Evolutionary conservation across 805 yeast genomes (phyloP).

Genomic region (Yarrowia alimentaria): DNA sequence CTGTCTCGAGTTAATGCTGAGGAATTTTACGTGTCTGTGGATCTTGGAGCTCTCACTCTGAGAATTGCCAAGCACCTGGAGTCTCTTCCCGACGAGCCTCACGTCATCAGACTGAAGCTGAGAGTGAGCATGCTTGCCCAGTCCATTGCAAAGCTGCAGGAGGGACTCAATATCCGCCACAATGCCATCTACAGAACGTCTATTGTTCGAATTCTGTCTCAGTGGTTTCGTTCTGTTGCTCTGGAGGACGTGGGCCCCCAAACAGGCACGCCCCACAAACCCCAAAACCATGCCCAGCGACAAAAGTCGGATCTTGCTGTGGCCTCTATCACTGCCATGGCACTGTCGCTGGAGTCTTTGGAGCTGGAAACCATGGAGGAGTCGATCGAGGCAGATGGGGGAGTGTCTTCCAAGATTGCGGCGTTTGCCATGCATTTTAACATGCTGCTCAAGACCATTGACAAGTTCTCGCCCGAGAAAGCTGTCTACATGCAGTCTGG

Average conservation of each 20-base stretch:
- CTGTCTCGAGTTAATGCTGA: constrained; percentile 34
- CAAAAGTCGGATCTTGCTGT: constrained; percentile 36
- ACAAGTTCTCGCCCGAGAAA: constrained; percentile 39
- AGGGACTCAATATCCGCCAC: constrained; percentile 33
- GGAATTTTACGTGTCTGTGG: constrained; percentile 33
- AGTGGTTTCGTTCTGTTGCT: constrained; percentile 33
- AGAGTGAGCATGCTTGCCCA: constrained; percentile 34
- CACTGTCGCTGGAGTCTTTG: constrained; percentile 8
- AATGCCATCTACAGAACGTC: constrained; percentile 33
- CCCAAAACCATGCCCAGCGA: constrained; percentile 8
- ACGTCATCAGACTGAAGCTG: constrained; percentile 31
- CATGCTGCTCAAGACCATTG: constrained; percentile 48
- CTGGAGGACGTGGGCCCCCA: constrained; percentile 13
- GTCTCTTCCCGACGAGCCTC: constrained; percentile 23
- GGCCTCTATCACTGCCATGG: constrained; percentile 20
- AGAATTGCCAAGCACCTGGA: constrained; percentile 32
- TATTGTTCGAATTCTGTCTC: constrained; percentile 33
- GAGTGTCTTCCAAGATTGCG: constrained; percentile 40
- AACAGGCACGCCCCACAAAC: not conserved
- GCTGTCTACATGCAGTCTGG: constrained; percentile 23
- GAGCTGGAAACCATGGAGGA: constrained; percentile 27
- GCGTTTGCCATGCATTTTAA: constrained; percentile 50
- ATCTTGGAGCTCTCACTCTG: constrained; percentile 33
- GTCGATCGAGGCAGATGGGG: constrained; percentile 37
- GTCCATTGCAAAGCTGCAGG: constrained; percentile 33